Evolutionary conservation across 1,139 yeast genomes (phyloP), one percentile per base, ranked within the genome.

Genomic region (Yamadazyma atlantica): DNA sequence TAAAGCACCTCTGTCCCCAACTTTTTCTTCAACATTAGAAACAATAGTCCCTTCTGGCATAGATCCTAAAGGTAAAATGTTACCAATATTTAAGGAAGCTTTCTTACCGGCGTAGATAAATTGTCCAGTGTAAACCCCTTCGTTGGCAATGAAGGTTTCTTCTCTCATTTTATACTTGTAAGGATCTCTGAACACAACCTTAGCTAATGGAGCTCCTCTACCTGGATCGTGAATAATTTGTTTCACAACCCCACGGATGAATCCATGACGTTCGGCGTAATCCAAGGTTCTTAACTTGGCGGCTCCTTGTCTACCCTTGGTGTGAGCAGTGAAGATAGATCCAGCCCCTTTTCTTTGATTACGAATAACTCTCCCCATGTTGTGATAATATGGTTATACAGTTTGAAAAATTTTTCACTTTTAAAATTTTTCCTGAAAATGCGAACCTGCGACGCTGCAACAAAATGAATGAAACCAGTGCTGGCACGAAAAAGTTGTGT

Each of bases 311-410:
- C 97, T 86, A 75, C 90, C 86, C 78, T 96, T 89, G 82, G 97
- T 89, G 90, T 88, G 94, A 65, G 97, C 82, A 74, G 94, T 85
- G 88, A 90, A 90, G 82, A 90, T 87, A 67, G 96, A 88, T 69
- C 97, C 97, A 77, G 96, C 96, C 84, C 96, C 96, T 80, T 90
- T 90, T 86, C 97, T 88, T 85, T 90, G 97, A 84, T 90, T 89
- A 80, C 97, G 94, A 81, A 90, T 90, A 78, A 90, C 97, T 84
- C 97, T 89, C 85, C 97, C 96, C 82, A 66, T 64, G 33, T 19
- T 29, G 29, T 33, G 45, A 40, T 41, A 38, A 39, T 38, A 37
- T 24, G 12, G 9, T 14, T 16, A 14, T 7, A 23, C 6, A 23
- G 11, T 19, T 19, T 19, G 4, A 8, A 23, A 29, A 14, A 19